Conservation (phyloP, 805 yeast genomes). For the Wickerhamomyces bovis region DNA sequence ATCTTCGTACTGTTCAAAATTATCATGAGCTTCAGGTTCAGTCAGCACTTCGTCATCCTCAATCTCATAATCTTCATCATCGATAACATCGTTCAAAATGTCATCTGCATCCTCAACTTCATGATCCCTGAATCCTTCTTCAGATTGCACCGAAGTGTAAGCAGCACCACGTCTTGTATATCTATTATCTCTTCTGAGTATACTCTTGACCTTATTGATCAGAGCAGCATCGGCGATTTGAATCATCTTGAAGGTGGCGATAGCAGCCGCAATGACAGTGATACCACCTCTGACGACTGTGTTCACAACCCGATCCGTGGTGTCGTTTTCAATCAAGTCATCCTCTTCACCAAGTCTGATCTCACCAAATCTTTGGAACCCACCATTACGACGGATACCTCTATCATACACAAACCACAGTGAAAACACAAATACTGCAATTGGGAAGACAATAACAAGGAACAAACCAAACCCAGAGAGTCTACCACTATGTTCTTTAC, state of each 20-base stretch:
- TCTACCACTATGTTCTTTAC: constrained; percentile 44
- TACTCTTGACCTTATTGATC: constrained; percentile 11
- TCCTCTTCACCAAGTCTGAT: constrained; percentile 79
- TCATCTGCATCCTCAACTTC: constrained; percentile 14
- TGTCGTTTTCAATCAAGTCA: constrained; percentile 51
- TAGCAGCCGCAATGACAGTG: constrained; percentile 27
- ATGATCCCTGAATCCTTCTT: constrained; percentile 20
- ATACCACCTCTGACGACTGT: constrained; percentile 28
- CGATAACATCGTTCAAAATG: constrained; percentile 18
- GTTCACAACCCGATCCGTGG: constrained; percentile 58
- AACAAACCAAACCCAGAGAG: constrained; percentile 46
- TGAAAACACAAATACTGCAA: constrained; percentile 32
- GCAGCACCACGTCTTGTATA: constrained; percentile 20
- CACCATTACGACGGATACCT: constrained; percentile 73
- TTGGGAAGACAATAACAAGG: constrained; percentile 51
- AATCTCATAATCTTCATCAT: constrained; percentile 21
- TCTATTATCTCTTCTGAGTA: constrained; percentile 17
- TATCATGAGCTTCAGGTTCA: constrained; percentile 6
- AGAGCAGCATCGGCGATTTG: constrained; percentile 18
- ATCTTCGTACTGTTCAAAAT: constrained; percentile 10
- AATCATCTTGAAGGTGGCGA: constrained; percentile 26
- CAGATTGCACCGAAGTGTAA: constrained; percentile 13
- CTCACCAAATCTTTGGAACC: constrained; percentile 64
- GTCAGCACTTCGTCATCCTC: constrained; percentile 20
- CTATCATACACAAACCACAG: constrained; percentile 60